A percentile compares a stretch with the other conserved stretches of the same genome.
phyloP scores from a whole-genome alignment of 2,329 filamentous ascomycete species.

The Trichoderma lentiforme region DNA sequence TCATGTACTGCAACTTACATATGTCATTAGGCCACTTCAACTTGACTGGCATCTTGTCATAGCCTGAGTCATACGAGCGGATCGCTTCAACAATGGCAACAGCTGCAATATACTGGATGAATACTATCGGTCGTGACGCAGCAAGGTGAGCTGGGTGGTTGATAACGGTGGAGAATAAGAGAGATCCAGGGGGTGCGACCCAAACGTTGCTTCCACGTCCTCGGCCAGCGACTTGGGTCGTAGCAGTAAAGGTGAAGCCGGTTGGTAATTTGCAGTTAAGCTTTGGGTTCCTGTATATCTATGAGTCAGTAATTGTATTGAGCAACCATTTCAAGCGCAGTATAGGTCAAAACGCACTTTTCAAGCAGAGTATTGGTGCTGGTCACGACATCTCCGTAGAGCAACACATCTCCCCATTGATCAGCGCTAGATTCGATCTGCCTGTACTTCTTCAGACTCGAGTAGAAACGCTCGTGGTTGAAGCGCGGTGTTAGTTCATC shows the following conservation, averaged over 20 bases:
- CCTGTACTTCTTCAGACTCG: conserved; percentile 66
- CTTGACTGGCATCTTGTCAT: conserved; percentile 72
- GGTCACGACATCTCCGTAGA: conserved; percentile 90
- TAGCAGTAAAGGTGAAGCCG: conserved; percentile 85
- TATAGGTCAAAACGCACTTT: conserved; percentile 53
- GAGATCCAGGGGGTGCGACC: conserved; percentile 81
- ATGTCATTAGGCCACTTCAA: conserved; percentile 99
- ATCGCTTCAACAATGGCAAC: conserved; percentile 84
- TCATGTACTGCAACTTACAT: conserved; percentile 45
- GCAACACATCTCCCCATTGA: conserved; percentile 70
- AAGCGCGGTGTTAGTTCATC: conserved; percentile 78
- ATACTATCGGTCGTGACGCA: conserved; percentile 74
- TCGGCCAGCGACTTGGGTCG: conserved; percentile 81
- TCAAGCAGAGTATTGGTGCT: conserved; percentile 93
- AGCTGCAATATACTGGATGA: conserved; percentile 89
- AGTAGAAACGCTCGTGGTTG: conserved; percentile 76
- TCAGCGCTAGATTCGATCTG: conserved; percentile 51
- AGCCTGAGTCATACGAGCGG: conserved; percentile 72
- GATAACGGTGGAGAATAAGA: conserved; percentile 86
- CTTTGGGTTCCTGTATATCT: conserved; percentile 61
- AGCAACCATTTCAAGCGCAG: neutral
- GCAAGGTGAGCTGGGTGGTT: conserved; percentile 75
- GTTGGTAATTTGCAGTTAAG: conserved; percentile 72
- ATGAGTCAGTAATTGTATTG: neutral
- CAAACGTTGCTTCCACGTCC: conserved; percentile 91